Evolutionary conservation across 1,284 basidiomycete species (phyloP).

Genomic region (Fomitopsis pinicola): DNA sequence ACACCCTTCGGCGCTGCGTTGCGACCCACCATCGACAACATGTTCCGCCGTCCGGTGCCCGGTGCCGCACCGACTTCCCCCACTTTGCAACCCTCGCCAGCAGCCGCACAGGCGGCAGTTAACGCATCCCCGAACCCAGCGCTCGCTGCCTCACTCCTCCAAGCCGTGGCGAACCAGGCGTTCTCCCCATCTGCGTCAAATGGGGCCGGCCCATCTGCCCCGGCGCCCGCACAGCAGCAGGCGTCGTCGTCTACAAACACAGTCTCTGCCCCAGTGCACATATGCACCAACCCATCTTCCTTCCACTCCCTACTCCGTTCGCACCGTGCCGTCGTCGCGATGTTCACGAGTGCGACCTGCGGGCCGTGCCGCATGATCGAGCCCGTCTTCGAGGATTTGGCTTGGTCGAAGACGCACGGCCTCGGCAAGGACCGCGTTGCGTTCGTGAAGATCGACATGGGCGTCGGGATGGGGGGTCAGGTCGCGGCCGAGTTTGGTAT

Average conservation of each 20-base stretch:
- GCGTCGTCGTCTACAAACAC: slow-evolving; percentile 37
- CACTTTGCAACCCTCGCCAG: slow-evolving; percentile 22
- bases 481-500: slow-evolving; percentile 67
- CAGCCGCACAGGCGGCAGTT: slow-evolving; percentile 26
- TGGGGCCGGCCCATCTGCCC: slow-evolving; percentile 22
- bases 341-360: slow-evolving; percentile 65
- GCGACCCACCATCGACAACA: slow-evolving; percentile 83
- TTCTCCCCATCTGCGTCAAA: slow-evolving; percentile 24
- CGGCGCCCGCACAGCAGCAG: slow-evolving; percentile 21
- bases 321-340: slow-evolving; percentile 53
- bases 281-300: slow-evolving; percentile 52
- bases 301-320: slow-evolving; percentile 45
- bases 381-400: slow-evolving; percentile 55
- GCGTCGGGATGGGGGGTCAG: slow-evolving; percentile 55
- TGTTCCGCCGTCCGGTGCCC: slow-evolving; percentile 62
- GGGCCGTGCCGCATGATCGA: slow-evolving; percentile 62
- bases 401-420: slow-evolving; percentile 34
- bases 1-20: slow-evolving; percentile 88
- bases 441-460: slow-evolving; percentile 80
- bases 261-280: slow-evolving; percentile 58
- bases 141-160: slow-evolving; percentile 56
- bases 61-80: slow-evolving; percentile 39
- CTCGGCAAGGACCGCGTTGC: slow-evolving; percentile 41
- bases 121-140: slow-evolving; percentile 40
- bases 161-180: slow-evolving; percentile 58